Evolutionary conservation across 805 yeast species (phyloP).

Genomic region (Saccharomycopsis sp.): DNA sequence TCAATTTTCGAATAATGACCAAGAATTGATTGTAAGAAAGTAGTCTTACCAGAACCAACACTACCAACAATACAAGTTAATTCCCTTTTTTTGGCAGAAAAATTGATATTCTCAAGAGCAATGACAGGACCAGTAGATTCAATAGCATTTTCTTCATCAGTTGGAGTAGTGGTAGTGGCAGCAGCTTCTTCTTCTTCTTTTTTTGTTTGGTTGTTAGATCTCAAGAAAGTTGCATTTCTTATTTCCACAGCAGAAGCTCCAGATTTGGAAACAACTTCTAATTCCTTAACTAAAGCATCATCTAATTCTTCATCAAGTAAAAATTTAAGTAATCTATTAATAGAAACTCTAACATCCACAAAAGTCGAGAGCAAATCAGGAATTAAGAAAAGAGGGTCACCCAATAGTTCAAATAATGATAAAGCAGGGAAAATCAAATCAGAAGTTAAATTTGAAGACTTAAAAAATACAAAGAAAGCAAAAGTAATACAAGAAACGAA

Average conservation of each 20-base stretch:
- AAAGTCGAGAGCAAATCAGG: constrained; percentile 48
- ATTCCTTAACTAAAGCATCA: constrained; percentile 20
- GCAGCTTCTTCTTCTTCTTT: not conserved
- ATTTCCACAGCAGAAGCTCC: constrained; percentile 30
- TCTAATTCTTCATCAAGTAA: constrained; percentile 38
- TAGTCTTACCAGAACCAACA: constrained; percentile 61
- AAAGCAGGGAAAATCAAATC: constrained; percentile 63
- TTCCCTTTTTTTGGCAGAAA: constrained; percentile 40
- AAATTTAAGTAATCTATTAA: constrained; percentile 42
- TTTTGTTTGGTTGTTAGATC: constrained; percentile 32
- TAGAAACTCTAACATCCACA: constrained; percentile 49
- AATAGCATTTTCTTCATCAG: constrained; percentile 34
- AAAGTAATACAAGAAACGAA: constrained; percentile 54
- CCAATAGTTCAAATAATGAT: constrained; percentile 45
- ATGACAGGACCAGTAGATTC: constrained; percentile 23
- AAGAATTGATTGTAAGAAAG: constrained; percentile 41
- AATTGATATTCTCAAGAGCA: constrained; percentile 40
- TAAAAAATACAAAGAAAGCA: constrained; percentile 37
- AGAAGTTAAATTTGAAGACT: constrained; percentile 46
- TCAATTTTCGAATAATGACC: constrained; percentile 39
- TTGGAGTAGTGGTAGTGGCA: too few relatives aligned
- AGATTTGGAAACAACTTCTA: constrained; percentile 2
- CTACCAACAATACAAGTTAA: constrained; percentile 54
- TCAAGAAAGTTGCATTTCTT: constrained; percentile 42
- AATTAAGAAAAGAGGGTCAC: constrained; percentile 47